Base-by-base conservation (phyloP, 2,329 filamentous ascomycete genomes). In the Pseudopithomyces chartarum region DNA sequence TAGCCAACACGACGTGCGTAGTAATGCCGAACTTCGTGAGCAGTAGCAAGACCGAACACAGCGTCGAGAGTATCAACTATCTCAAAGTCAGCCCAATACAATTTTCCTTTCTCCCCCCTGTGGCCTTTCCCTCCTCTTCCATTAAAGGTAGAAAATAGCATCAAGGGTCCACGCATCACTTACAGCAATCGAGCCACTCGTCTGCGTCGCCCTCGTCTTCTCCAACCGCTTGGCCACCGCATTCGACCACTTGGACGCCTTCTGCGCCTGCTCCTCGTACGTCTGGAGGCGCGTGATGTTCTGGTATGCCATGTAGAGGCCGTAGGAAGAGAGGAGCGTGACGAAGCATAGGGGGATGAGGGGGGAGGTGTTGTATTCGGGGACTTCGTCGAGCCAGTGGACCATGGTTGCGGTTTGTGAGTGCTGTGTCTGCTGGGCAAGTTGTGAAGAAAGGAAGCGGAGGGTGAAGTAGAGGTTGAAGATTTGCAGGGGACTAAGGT, bases 141-240 rank as follows among this genome's bases (percentile, higher is more conserved):
- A 26, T 32, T 19, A 20, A 20, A 33, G 29, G 12, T 20, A 32
- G 15, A 34, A n/a, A 3, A 26, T 22, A 20, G 15, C 22, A 42
- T 22, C 33, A 42, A 19, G 19, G 8, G 54, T 33, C 15, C 5
- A n/a, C 5, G 5, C 15, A 36, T 13, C 34, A 40, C 64, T 13
- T 63, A 77, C 75, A 1, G 68, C 60, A 1, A 76, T 43, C 0
- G 73, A 71, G 1, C 68, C 71, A 42, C 64, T 68, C 1, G 66
- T 63, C 54, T 78, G 74, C 15, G 75, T 78, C 0, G 69, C 67
- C 20, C 73, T 54, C 7, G 75, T 76, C 58, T 71, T 76, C 39
- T 63, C 60, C 39, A 78, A 58, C 7, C 71, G 63, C 19, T 73
- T 55, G 0, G 70, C 72, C 0, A 69, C 74, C 0, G 66, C 72